Evolutionary conservation across 164 flowering plant species (phyloP), one percentile per base, ranked within the genome.

Genomic region (Protea cynaroides): DNA sequence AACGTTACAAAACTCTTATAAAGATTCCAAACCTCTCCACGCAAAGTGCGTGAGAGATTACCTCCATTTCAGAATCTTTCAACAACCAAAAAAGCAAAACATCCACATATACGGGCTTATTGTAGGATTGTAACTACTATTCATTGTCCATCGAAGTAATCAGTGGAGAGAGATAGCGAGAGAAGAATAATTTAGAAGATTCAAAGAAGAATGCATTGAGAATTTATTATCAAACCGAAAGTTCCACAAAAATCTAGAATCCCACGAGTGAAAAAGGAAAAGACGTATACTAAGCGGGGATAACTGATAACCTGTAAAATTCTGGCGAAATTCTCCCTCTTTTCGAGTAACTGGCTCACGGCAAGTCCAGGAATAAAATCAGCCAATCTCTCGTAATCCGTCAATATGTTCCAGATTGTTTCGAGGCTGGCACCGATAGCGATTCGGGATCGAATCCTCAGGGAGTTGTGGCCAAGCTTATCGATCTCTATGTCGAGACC

Each of bases 321-420:
- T 10, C 82, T 83, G 29, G 83, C 86, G 59, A 73, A 81, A n/a
- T 80, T 80, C n/a, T 71, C 80, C 9, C 63, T 64, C 79, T 83
- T 88, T 25, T 86, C 83, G 43, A 87, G 70, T 82, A 90, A 67
- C 69, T 77, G 74, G 68, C 86, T 67, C 34, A 82, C 81, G 23
- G 85, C 83, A 15, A 90, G 83, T 37, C 87, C 83, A 15, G 97
- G 92, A 56, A 87, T 81, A 69, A 86, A 80, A 61, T 88, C 94
- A 18, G 83, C 73, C 62, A 88, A 70, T 24, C 73, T 72, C 75
- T 90, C 90, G 59, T 87, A 89, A 69, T 83, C 88, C 18, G 93
- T 89, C 79, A 90, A 69, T 15, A 87, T 25, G 23, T 63, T 69
- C 94, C 94, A 90, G 7, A 90, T 70, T 6, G 79, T 65, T 18